phyloP scores from a whole-genome alignment of 768 basidiomycete genomes.

The Paxillus ammoniavirescens region DNA sequence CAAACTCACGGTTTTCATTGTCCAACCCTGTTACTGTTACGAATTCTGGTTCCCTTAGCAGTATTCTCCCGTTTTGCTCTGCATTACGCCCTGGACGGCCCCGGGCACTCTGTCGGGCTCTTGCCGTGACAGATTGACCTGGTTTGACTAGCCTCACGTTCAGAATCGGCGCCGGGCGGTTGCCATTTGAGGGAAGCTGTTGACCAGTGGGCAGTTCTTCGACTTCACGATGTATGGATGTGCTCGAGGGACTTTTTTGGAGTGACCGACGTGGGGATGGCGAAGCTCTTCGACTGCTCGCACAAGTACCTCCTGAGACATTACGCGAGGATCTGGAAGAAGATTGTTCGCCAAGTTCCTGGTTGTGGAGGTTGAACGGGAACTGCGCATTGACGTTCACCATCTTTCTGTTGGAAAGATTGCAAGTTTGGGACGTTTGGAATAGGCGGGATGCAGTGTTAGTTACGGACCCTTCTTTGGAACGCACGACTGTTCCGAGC shows the following conservation, averaged over 20 bases:
- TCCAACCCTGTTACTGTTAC: neutral
- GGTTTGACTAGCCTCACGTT: constrained; percentile 27
- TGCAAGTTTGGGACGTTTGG: neutral
- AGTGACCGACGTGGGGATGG: constrained; percentile 18
- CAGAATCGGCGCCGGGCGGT: constrained; percentile 10
- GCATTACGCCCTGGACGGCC: constrained; percentile 18
- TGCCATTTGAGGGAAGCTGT: constrained; percentile 3
- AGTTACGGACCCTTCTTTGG: constrained; percentile 55
- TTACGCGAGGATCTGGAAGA: constrained; percentile 31
- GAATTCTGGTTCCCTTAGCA: neutral
- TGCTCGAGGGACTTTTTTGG: constrained; percentile 21
- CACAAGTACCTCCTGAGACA: constrained; percentile 30
- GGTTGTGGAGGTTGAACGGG: constrained; percentile 61
- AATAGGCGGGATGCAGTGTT: neutral
- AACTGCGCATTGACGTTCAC: constrained; percentile 61
- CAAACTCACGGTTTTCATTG: constrained; percentile 1
- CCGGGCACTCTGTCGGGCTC: constrained; percentile 13
- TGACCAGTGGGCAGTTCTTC: constrained; percentile 16
- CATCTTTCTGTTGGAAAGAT: constrained; percentile 52
- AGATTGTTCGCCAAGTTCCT: constrained; percentile 25
- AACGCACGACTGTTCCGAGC: constrained; percentile 53
- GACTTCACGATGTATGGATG: constrained; percentile 19
- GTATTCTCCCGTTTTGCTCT: constrained; percentile 12
- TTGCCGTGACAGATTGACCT: neutral
- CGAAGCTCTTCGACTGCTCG: constrained; percentile 19